Evolutionary conservation across 148 eudicot genomes (phyloP).

Genomic region (Vaccinium myrtillus): DNA sequence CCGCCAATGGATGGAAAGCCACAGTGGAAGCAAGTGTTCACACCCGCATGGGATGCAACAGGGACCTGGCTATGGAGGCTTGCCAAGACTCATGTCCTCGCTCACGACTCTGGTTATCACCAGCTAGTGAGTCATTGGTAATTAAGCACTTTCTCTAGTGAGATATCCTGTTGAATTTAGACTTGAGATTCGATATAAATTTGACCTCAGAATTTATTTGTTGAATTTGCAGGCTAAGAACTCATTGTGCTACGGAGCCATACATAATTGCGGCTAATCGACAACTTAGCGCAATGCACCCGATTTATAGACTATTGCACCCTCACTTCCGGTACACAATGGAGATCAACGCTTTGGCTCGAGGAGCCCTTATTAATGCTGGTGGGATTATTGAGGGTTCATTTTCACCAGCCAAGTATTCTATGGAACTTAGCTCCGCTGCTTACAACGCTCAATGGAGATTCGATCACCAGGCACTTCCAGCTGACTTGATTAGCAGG

Average conservation of each 20-base stretch:
- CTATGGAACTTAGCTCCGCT: conserved; percentile 62
- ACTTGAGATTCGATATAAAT: background rate
- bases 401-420: conserved; percentile 53
- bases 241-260: conserved; percentile 72
- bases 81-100: conserved; percentile 83
- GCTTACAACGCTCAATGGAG: conserved; percentile 69
- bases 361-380: conserved; percentile 61
- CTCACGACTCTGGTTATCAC: conserved; percentile 31
- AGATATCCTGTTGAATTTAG: background rate
- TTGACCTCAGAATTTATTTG: background rate
- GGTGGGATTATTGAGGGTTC: conserved; percentile 60
- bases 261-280: conserved; percentile 72
- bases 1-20: conserved; percentile 59
- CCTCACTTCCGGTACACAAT: conserved; percentile 87
- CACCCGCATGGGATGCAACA: conserved; percentile 52
- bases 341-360: conserved; percentile 89
- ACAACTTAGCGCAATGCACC: conserved; percentile 81
- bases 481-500: conserved; percentile 75
- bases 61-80: conserved; percentile 81
- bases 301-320: conserved; percentile 59
- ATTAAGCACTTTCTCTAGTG: background rate
- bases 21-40: conserved; percentile 63
- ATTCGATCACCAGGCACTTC: conserved; percentile 66
- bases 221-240: conserved; percentile 54
- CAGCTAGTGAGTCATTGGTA: conserved; percentile 87